phyloP scores from a whole-genome alignment of 495 filamentous ascomycete genomes.

The Penicillium desertorum region DNA sequence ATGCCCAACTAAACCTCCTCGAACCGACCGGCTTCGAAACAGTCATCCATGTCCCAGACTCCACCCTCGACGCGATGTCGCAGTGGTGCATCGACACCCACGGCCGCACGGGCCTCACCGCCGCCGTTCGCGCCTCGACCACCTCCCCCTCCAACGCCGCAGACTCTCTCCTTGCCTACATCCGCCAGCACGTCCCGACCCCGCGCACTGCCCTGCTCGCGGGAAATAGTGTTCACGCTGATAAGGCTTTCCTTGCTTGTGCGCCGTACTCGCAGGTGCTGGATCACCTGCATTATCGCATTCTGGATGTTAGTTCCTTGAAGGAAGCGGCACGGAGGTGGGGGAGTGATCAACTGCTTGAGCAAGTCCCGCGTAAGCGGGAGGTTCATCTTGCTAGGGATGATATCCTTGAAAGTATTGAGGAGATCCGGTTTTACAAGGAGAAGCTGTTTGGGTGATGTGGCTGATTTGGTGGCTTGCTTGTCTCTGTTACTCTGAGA shows the following conservation, averaged over 20 bases:
- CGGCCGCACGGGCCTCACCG: conserved; percentile 73
- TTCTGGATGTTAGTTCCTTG: conserved; percentile 85
- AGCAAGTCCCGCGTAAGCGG: conserved; percentile 66
- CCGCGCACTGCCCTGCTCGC: conserved; percentile 69
- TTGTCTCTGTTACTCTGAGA: conserved; percentile 1
- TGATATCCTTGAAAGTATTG: conserved; percentile 95
- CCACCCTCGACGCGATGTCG: conserved; percentile 72
- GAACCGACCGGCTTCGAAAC: conserved; percentile 77
- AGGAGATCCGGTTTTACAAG: conserved; percentile 80
- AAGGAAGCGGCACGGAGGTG: conserved; percentile 88
- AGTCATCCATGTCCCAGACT: conserved; percentile 72
- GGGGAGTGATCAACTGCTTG: conserved; percentile 61
- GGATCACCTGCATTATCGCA: conserved; percentile 80
- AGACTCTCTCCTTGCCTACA: conserved; percentile 70
- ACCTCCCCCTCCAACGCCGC: conserved; percentile 73
- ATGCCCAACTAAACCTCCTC: conserved; percentile 70
- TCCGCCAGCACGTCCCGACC: conserved; percentile 65
- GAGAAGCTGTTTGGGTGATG: conserved; percentile 33
- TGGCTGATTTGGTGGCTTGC: conserved; percentile 1
- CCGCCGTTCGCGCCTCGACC: conserved; percentile 69
- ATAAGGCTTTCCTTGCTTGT: conserved; percentile 76
- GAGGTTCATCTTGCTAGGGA: conserved; percentile 76
- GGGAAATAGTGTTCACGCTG: conserved; percentile 89
- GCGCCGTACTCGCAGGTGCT: conserved; percentile 70
- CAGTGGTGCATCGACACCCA: conserved; percentile 66